Evolutionary conservation across 1,284 basidiomycete species (phyloP), one percentile per base, ranked within the genome.

Genomic region (Cystobasidium sp.): DNA sequence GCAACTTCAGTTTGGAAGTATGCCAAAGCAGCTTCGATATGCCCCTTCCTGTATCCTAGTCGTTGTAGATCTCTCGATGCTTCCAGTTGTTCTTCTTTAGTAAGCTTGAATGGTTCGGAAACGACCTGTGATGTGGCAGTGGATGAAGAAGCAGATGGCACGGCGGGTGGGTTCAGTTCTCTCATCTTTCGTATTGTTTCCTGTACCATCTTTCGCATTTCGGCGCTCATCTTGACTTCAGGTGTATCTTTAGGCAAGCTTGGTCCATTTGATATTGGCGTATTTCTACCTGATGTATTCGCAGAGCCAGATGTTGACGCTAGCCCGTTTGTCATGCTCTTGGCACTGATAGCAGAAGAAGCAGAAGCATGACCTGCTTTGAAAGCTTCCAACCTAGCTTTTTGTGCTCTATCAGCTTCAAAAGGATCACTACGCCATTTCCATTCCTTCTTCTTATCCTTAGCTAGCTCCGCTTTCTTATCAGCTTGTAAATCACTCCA

Each of bases 351-450:
- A 44, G 74, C 75, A 20, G 75, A 74, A 37, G 55, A 75, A 1
- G 66, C 76, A 12, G 53, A 37, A 31, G 67, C 81, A 52, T 10
- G 6, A 66, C 53, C 53, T 2, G 82, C 81, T 44, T 79, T 81
- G 72, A 76, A 68, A 78, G 69, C 86, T 84, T 61, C 82, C 84
- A 79, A 83, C 86, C 79, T 85, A 83, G 12, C 84, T 82, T 31
- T 85, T 84, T 76, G 88, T 88, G 49, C 83, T 85, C 80, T 91
- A 90, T 56, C 90, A 8, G 91, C 91, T 44, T 87, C 86, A 80
- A 94, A 95, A 0, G 93, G 93, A 83, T 95, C 92, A 6, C 88
- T 84, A n/a, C 87, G 86, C 81, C 91, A 95, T 86, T 92, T 89
- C 93, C 93, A 95, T 65, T 86, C 87, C 80, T 88, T 86, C 37